A percentile compares a stretch with the other conserved stretches of the same genome.
Evolutionary conservation across 495 filamentous ascomycete species (phyloP).

Genomic region (Gamarada debralockiae): DNA sequence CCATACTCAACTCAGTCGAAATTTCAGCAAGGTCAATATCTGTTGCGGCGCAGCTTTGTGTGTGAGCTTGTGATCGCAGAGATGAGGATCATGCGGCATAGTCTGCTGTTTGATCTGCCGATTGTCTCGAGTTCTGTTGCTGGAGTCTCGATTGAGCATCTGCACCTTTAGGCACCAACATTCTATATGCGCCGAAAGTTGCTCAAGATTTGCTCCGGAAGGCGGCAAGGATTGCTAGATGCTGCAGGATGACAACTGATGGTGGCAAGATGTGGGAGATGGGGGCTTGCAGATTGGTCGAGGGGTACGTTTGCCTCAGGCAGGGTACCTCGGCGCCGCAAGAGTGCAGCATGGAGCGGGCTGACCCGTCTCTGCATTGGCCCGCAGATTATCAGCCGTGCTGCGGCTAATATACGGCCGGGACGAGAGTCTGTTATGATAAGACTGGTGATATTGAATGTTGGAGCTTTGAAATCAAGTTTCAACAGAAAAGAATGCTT

Average conservation of each 20-base stretch:
- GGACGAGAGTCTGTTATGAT: too few relatives aligned
- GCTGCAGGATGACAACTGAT: not conserved
- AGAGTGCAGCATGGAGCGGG: too few relatives aligned
- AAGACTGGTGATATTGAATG: not conserved
- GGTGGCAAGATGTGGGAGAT: not conserved
- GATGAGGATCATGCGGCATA: not conserved
- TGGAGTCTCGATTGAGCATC: not conserved
- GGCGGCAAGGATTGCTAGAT: not conserved
- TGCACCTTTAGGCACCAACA: conserved; percentile 5
- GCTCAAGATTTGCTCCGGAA: not conserved
- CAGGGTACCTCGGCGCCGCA: not conserved
- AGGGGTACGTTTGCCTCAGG: not conserved
- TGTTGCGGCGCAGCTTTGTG: conserved; percentile 2
- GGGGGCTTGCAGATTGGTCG: not conserved
- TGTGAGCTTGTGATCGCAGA: conserved; percentile 11
- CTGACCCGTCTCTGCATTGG: conserved; percentile 3
- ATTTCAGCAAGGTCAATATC: conserved; percentile 14
- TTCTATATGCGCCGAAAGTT: not conserved
- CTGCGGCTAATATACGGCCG: not conserved
- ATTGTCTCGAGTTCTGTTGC: not conserved
- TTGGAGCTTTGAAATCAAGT: not conserved
- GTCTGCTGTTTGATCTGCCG: not conserved
- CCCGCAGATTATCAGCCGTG: not conserved
- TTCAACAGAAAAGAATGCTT: not conserved
- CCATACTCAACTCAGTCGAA: conserved; percentile 7